Conservation (phyloP, 2,329 filamentous ascomycete genomes). For the Metarhizium guizhouense region DNA sequence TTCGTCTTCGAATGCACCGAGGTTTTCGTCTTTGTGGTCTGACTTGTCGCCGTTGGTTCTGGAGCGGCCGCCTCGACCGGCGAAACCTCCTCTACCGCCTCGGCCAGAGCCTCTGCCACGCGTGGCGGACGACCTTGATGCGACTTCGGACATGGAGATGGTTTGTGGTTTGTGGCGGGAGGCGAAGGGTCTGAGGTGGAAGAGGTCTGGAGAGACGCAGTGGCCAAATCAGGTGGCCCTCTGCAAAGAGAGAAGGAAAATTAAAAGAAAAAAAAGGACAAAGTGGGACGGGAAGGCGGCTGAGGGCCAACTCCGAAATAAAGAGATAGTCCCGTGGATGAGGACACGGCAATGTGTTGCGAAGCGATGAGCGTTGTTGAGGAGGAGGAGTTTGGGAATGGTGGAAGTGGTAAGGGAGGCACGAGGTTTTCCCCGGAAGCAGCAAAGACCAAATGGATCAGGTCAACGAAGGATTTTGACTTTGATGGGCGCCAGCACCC, state of each 20-base stretch:
- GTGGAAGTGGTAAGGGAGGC: conserved; percentile 20
- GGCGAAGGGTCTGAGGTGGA: conserved; percentile 48
- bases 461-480: conserved; percentile 28
- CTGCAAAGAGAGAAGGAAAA: conserved; percentile 25
- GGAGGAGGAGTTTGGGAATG: conserved; percentile 1
- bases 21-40: conserved; percentile 47
- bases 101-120: conserved; percentile 87
- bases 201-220: background rate
- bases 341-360: conserved; percentile 19
- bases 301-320: conserved; percentile 20
- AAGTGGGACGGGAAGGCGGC: conserved; percentile 9
- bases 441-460: conserved; percentile 21
- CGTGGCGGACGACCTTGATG: conserved; percentile 71
- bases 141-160: conserved; percentile 82
- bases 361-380: conserved; percentile 11
- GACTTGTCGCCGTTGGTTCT: conserved; percentile 65
- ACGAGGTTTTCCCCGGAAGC: conserved; percentile 29
- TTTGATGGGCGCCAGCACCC: conserved; percentile 9
- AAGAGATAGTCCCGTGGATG: conserved; percentile 20
- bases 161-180: conserved; percentile 47
- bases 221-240: conserved; percentile 14
- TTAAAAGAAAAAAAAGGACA: conserved; percentile 17
- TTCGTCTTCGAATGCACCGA: conserved; percentile 62
- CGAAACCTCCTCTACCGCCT: conserved; percentile 72
- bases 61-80: conserved; percentile 58